phyloP scores from a whole-genome alignment of 192 early-diverging fungal genomes.

The Entrophospora sp. region DNA sequence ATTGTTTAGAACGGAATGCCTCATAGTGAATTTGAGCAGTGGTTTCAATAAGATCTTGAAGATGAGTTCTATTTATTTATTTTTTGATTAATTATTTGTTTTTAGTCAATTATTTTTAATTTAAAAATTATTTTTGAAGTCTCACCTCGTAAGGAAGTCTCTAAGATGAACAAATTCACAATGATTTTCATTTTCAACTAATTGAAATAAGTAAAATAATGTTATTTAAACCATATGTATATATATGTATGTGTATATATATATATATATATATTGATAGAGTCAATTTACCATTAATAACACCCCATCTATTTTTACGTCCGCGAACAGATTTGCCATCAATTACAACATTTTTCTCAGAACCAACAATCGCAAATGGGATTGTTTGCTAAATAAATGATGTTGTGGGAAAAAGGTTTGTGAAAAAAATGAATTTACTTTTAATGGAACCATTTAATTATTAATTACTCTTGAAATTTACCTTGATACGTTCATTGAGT shows the following conservation, averaged over 20 bases:
- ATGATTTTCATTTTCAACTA: slow-evolving; percentile 87
- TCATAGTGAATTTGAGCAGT: slow-evolving; percentile 94
- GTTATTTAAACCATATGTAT: neutral
- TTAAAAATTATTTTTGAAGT: neutral
- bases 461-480: slow-evolving; percentile 9
- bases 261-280: neutral
- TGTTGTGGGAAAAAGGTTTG: too few species aligned
- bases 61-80: slow-evolving; percentile 62
- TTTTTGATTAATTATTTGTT: neutral
- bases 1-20: slow-evolving; percentile 76
- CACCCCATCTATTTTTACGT: slow-evolving; percentile 80
- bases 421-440: too few species aligned
- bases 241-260: too few species aligned
- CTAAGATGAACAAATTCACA: slow-evolving; percentile 93
- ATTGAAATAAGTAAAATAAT: slow-evolving; percentile 2
- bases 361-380: slow-evolving; percentile 92
- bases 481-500: slow-evolving; percentile 67
- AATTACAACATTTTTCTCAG: slow-evolving; percentile 76
- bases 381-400: slow-evolving; percentile 77
- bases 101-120: too few species aligned
- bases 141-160: slow-evolving; percentile 65
- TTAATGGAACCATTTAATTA: too few species aligned
- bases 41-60: slow-evolving; percentile 94
- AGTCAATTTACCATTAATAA: slow-evolving; percentile 61
- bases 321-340: slow-evolving; percentile 85